These are phyloP conservation scores for Colletotrichum cordylinicola DNA, from an alignment of 2,329 filamentous ascomycete species.

Conservation along the genomic window DNA sequence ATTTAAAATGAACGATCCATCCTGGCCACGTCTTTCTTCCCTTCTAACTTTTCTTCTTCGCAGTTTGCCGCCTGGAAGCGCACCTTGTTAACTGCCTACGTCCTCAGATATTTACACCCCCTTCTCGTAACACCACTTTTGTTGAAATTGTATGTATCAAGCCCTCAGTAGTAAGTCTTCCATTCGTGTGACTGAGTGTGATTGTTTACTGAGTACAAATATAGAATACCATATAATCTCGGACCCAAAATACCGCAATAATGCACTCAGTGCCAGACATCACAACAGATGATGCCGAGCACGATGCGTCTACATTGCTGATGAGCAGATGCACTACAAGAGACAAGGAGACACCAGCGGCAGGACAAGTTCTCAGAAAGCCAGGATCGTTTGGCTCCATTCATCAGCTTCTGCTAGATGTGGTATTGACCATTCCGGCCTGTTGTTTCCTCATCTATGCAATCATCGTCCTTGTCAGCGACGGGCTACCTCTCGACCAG, in stretches of 20 bases:
- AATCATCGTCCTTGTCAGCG: not conserved
- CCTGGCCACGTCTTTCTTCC: too few species aligned
- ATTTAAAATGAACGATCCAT: not conserved
- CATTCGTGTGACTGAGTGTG: not conserved
- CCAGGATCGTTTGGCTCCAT: not conserved
- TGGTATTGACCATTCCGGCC: not conserved
- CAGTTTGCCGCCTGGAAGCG: too few species aligned
- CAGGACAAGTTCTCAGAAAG: not conserved
- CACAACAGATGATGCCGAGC: not conserved
- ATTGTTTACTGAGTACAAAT: not conserved
- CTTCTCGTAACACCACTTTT: not conserved
- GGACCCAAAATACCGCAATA: not conserved
- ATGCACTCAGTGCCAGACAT: not conserved
- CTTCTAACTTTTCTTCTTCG: too few species aligned
- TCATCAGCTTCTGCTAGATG: not conserved
- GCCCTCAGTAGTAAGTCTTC: not conserved
- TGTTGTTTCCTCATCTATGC: not conserved
- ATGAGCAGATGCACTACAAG: not conserved
- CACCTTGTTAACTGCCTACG: too few species aligned
- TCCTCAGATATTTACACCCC: not conserved
- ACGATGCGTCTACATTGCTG: not conserved
- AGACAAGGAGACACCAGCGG: not conserved
- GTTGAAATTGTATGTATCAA: not conserved
- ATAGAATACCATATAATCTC: not conserved
- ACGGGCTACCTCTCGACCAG: not conserved